Evolutionary conservation across 2,329 filamentous ascomycete genomes (phyloP), one percentile per base, ranked within the genome.

Genomic region (Fusarium verticillioides): DNA sequence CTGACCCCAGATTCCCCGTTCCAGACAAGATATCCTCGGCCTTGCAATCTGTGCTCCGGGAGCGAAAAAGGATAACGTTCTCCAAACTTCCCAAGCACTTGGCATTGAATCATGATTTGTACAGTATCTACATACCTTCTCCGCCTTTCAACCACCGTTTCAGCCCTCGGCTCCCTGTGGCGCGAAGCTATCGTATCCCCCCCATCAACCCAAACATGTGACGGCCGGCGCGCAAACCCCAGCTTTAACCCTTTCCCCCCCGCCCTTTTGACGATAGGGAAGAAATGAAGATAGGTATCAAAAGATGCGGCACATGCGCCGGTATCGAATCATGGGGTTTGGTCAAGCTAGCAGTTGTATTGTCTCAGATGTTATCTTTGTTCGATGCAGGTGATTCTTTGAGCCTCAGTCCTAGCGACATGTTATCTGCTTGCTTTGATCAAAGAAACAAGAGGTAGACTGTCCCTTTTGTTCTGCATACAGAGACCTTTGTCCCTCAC

Each of bases 311-410:
- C 69, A 70, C 70, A 73, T 73, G 70, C 69, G 30, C 70, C 30
- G 47, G 36, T 73, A 42, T 64, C 43, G 52, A 66, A 73, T 73
- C 70, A 73, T 73, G 70, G 70, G 70, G 65, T 73, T 73, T 58
- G 43, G 44, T 57, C 66, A 64, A 65, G 44, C 60, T 61, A 69
- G 49, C 36, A 53, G 21, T 28, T 36, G 18, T 44, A 58, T 52
- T 70, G 70, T 73, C 69, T 73, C 47, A 47, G 64, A 53, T 66
- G 56, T 39, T 64, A 62, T 58, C 58, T 70, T 62, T 63, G 43
- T 28, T 37, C 6, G 65, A 47, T 67, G 70, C 70, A 73, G 70
- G 66, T 73, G 70, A 73, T 73, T 43, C 9, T 23, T 30, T 36
- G 44, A 66, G 65, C 56, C 57, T 62, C 63, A 57, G 52, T 67